Base-by-base conservation (phyloP, 2,329 filamentous ascomycete genomes). In the Aspergillus neoniger region DNA sequence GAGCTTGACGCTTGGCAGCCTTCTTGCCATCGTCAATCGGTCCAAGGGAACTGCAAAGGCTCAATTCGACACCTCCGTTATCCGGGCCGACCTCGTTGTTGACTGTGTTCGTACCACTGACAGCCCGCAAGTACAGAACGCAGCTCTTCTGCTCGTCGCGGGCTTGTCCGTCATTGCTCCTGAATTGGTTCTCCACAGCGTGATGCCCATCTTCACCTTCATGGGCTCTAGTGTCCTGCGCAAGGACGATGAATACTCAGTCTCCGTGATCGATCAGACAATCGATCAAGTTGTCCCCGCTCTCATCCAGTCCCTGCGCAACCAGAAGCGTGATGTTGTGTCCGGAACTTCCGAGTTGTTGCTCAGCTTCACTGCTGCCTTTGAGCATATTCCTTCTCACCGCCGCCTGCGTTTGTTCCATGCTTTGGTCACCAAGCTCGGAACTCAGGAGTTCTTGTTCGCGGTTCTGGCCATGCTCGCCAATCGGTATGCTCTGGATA, bases 171-270 rank as follows among this genome's bases (percentile, higher is more conserved):
- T 89, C 41, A 91, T 93, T 67, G 91, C 92, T 0, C 95, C 96
- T 0, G 93, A 96, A 74, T 81, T 96, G 51, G 91, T 99, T 3
- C 83, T 99, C 59, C 94, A 99, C 77, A 97, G 92, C 68, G 91
- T 99, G 57, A 99, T 99, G 95, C 95, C 95, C 12, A 94, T 99
- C 55, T 99, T 99, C 79, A 98, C 95, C 0, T 97, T 98, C 74
- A 97, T 98, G 89, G 92, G 94, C 44, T 90, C 89, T 47, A 96
- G 91, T 3, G 89, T 97, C 19, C 84, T 99, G 53, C 88, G 91
- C 52, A 94, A 97, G 78, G 92, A 91, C 68, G 96, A 99, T 70
- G 94, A 98, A 69, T 98, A 97, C 78, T 98, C 95, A 21, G 92
- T 93, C 12, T 91, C 96, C 74, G 94, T 99, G 32, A 94, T 97